Evolutionary conservation across 2,329 filamentous ascomycete genomes (phyloP), one percentile per base, ranked within the genome.

Genomic region (Arachnomyces sp.): DNA sequence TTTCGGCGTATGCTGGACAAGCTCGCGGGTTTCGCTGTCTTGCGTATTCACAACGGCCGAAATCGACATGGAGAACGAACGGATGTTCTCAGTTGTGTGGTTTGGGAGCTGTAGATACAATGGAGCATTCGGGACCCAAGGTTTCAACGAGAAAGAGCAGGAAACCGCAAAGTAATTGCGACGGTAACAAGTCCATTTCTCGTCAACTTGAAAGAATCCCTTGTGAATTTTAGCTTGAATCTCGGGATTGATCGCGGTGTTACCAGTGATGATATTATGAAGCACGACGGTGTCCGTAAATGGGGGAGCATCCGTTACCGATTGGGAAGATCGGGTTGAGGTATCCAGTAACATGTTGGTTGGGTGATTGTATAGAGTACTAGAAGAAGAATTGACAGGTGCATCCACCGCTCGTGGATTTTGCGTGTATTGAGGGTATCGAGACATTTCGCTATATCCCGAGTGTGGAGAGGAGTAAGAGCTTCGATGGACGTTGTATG

Each of bases 1-100:
- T 63, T 94, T 94, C 0, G 88, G 86, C 0, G 88, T 94, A 59
- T 94, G 87, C 59, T 94, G 87, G 3, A 94, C 83, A 11, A 94
- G 71, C 48, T 92, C 85, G 44, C 93, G 87, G 37, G 68, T 72
- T 60, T 94, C 89, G 20, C 78, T 79, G 37, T 79, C 76, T 37
- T 81, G 78, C 36, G 82, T 82, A 39, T 89, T 82, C 2, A 92
- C 84, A 5, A 86, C 79, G 1, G 88, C 89, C 3, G 86, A 85
- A 45, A 94, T 86, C 39, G 77, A 81, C 74, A 94, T 88, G 33
- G 84, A 82, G 59, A 92, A 89, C 1, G 79, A 79, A 37, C 77
- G 74, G 13, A 94, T 80, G 31, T 72, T 74, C 47, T 78, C 72
- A 4, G 63, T 58, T 48, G 61, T 63, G 20, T 65, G 61, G 13